Conservation (phyloP, 805 yeast species). For the Wickerhamiella kurtzmanii region DNA sequence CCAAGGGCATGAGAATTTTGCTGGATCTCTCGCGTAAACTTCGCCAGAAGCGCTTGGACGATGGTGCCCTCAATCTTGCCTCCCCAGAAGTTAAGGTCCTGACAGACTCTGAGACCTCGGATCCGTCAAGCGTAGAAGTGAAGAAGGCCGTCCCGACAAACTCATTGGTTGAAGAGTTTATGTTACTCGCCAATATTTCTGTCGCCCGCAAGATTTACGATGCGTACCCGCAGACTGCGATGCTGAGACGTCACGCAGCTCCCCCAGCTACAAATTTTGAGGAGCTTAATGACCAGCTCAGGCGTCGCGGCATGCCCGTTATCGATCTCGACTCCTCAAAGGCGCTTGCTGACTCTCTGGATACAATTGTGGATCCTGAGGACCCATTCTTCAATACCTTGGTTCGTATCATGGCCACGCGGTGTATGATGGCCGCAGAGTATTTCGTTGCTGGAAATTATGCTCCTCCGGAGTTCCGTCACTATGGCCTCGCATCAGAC, state of each 20-base stretch:
- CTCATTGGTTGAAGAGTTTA: slow-evolving; percentile 93
- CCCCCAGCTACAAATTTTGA: slow-evolving; percentile 95
- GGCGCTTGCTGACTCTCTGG: slow-evolving; percentile 86
- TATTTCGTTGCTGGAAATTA: slow-evolving; percentile 85
- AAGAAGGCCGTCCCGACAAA: slow-evolving; percentile 81
- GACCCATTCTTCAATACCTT: slow-evolving; percentile 90
- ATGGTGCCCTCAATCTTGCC: slow-evolving; percentile 93
- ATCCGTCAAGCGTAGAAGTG: slow-evolving; percentile 89
- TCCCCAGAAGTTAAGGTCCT: slow-evolving; percentile 97
- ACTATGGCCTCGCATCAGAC: slow-evolving; percentile 94
- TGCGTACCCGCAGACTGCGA: slow-evolving; percentile 93
- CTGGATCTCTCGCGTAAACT: slow-evolving; percentile 67
- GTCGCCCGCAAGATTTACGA: slow-evolving; percentile 89
- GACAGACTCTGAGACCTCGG: slow-evolving; percentile 93
- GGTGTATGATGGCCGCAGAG: slow-evolving; percentile 99
- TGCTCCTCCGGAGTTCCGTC: slow-evolving; percentile 83
- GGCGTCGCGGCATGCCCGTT: slow-evolving; percentile 61
- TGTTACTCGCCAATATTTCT: slow-evolving; percentile 92
- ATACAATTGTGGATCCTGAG: slow-evolving; percentile 64
- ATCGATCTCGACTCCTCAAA: slow-evolving; percentile 75
- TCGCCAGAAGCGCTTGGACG: slow-evolving; percentile 73
- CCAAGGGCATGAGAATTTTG: slow-evolving; percentile 77
- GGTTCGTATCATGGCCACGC: slow-evolving; percentile 89
- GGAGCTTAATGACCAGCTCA: slow-evolving; percentile 71
- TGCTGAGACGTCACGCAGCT: slow-evolving; percentile 95